phyloP scores from a whole-genome alignment of 805 yeast genomes.

The Pichia californica region DNA sequence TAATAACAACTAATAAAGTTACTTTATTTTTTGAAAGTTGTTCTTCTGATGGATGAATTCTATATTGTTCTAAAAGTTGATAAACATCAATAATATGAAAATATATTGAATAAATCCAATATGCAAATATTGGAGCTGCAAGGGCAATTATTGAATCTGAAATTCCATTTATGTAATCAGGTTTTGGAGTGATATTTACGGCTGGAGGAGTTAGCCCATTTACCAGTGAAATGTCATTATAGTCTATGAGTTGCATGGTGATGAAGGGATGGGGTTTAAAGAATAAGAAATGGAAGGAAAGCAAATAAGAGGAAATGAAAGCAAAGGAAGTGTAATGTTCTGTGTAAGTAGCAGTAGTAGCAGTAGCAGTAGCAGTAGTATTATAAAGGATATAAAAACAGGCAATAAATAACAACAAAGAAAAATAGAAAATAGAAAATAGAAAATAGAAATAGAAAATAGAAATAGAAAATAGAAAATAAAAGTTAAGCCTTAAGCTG shows the following conservation, averaged over 20 bases:
- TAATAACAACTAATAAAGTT: conserved; percentile 56
- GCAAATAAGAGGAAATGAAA: too few relatives aligned
- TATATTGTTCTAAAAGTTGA: conserved; percentile 70
- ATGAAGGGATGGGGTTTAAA: too few relatives aligned
- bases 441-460: too few relatives aligned
- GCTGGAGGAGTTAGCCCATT: conserved; percentile 4
- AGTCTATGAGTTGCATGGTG: conserved; percentile 3
- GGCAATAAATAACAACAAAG: too few relatives aligned
- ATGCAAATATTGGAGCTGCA: conserved; percentile 69
- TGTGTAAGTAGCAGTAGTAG: too few relatives aligned
- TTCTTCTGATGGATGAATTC: conserved; percentile 92
- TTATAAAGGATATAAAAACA: too few relatives aligned
- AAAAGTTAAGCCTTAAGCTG: too few relatives aligned
- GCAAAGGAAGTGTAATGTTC: too few relatives aligned
- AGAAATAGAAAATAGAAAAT: too few relatives aligned
- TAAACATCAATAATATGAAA: conserved; percentile 72
- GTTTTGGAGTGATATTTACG: background rate
- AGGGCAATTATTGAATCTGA: conserved; percentile 38
- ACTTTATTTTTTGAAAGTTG: conserved; percentile 72
- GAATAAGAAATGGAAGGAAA: too few relatives aligned
- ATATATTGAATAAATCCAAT: conserved; percentile 71
- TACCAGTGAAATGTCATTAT: background rate
- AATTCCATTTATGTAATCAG: conserved; percentile 6
- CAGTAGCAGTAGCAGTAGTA: too few relatives aligned
- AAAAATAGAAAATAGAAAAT: too few relatives aligned